Conservation (phyloP, 495 filamentous ascomycete genomes). For the Penicillium mononematosum region DNA sequence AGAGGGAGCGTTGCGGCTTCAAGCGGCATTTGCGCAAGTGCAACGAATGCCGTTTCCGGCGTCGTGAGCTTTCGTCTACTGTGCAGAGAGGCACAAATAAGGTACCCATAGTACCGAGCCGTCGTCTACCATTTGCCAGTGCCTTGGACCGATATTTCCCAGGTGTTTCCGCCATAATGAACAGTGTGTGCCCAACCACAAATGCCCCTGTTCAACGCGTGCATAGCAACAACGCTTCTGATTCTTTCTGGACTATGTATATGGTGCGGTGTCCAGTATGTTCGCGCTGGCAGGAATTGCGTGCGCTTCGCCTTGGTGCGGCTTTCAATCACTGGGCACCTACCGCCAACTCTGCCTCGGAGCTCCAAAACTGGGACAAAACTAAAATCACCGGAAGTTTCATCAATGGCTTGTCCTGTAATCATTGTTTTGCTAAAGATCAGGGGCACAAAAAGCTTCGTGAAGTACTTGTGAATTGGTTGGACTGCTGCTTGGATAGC, state of each 20-base stretch:
- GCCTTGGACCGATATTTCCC: constrained; percentile 11
- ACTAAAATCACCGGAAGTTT: not conserved
- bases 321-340: not conserved
- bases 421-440: not conserved
- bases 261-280: constrained; percentile 9
- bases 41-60: constrained; percentile 13
- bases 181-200: not conserved
- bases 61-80: not conserved
- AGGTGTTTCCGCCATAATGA: not conserved
- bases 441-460: not conserved
- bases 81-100: not conserved
- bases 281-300: constrained; percentile 10
- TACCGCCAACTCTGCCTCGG: too few relatives aligned
- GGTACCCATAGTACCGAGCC: constrained; percentile 8
- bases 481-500: not conserved
- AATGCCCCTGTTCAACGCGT: not conserved
- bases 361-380: not conserved
- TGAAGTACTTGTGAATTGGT: not conserved
- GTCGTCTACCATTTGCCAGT: constrained; percentile 4
- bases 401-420: not conserved
- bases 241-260: constrained; percentile 5
- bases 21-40: constrained; percentile 21
- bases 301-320: constrained; percentile 4
- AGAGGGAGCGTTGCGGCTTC: constrained; percentile 14
- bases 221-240: not conserved